Evolutionary conservation across 2,329 filamentous ascomycete species (phyloP).

Genomic region (Talaromyces verruculosus): DNA sequence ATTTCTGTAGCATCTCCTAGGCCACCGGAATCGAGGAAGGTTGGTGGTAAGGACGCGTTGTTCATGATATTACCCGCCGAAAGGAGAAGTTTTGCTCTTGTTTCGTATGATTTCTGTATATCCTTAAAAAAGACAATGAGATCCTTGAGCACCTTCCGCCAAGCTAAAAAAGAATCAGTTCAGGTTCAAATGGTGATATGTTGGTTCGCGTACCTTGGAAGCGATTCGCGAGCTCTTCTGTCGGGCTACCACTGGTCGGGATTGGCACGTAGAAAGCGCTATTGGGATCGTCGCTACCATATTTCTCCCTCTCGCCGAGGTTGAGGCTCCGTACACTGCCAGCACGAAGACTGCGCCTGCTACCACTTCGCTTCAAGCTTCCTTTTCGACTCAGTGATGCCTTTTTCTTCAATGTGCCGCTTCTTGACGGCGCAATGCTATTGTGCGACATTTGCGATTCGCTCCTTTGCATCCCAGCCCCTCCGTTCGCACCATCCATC

Average conservation of each 20-base stretch:
- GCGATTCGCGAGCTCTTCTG: slow-evolving; percentile 78
- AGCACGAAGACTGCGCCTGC: slow-evolving; percentile 76
- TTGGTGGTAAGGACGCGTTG: slow-evolving; percentile 70
- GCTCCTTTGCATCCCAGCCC: slow-evolving; percentile 37
- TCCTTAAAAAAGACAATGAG: slow-evolving; percentile 92
- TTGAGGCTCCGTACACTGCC: slow-evolving; percentile 82
- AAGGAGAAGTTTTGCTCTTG: slow-evolving; percentile 74
- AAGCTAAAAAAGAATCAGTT: slow-evolving; percentile 58
- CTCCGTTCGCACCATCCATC: slow-evolving; percentile 31
- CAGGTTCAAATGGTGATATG: neutral
- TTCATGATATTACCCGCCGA: slow-evolving; percentile 83
- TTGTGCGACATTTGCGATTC: slow-evolving; percentile 46
- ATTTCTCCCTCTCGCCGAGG: slow-evolving; percentile 62
- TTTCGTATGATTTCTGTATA: slow-evolving; percentile 84
- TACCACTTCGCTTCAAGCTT: slow-evolving; percentile 76
- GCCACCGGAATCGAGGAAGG: slow-evolving; percentile 78
- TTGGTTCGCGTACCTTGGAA: slow-evolving; percentile 68
- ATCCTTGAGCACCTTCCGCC: slow-evolving; percentile 93
- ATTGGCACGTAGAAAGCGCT: slow-evolving; percentile 89
- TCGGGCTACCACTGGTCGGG: slow-evolving; percentile 82
- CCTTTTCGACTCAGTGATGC: slow-evolving; percentile 69
- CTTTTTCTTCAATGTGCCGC: slow-evolving; percentile 87
- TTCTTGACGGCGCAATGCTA: slow-evolving; percentile 47
- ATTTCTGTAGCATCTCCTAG: slow-evolving; percentile 83
- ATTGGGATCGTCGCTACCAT: slow-evolving; percentile 63